phyloP scores from a whole-genome alignment of 345 rosid species.

The Lumnitzera littorea region DNA sequence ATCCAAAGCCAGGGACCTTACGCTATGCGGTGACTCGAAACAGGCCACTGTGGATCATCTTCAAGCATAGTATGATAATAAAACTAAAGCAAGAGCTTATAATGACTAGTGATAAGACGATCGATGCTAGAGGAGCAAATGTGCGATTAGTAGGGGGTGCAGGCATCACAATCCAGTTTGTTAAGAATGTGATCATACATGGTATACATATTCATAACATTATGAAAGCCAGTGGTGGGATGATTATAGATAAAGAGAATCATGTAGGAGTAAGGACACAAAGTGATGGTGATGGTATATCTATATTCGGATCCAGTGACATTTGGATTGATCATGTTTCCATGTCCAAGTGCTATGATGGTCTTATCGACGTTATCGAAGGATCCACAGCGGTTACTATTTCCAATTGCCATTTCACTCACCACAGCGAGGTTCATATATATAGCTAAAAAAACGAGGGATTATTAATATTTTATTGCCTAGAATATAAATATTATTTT shows the following conservation, averaged over 20 bases:
- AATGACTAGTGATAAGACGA: conserved; percentile 57
- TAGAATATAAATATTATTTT: too few species aligned
- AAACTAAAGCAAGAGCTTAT: conserved; percentile 57
- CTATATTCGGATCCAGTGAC: conserved; percentile 49
- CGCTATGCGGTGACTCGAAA: conserved; percentile 36
- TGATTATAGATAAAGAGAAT: conserved; percentile 47
- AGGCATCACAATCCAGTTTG: conserved; percentile 54
- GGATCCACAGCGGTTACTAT: conserved; percentile 77
- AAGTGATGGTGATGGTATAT: conserved; percentile 82
- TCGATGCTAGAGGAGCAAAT: conserved; percentile 64
- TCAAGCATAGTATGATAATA: conserved; percentile 53
- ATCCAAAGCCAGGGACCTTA: conserved; percentile 55
- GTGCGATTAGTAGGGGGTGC: conserved; percentile 60
- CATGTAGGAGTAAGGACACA: conserved; percentile 51
- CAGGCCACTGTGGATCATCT: conserved; percentile 46
- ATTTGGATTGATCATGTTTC: conserved; percentile 84
- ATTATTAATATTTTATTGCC: too few species aligned
- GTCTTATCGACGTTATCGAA: conserved; percentile 60
- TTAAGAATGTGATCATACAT: conserved; percentile 56
- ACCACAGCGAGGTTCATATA: conserved; percentile 52
- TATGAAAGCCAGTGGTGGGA: conserved; percentile 36
- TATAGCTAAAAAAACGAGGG: too few species aligned
- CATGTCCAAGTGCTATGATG: conserved; percentile 54
- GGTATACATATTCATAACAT: conserved; percentile 57
- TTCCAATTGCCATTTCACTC: conserved; percentile 71